Evolutionary conservation across 148 eudicot species (phyloP).

Genomic region (Chenopodium quinoa): DNA sequence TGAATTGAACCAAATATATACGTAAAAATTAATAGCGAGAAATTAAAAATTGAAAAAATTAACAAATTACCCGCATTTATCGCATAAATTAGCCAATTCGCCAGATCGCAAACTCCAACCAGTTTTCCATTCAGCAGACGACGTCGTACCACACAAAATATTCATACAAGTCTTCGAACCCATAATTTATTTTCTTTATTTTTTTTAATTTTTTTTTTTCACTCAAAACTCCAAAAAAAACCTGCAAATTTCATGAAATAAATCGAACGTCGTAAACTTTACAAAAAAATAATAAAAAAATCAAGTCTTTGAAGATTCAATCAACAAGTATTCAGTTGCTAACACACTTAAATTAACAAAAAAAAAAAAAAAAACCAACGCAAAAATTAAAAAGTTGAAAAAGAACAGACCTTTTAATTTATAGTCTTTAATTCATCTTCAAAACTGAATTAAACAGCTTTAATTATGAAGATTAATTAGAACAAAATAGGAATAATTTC

Average conservation of each 20-base stretch:
- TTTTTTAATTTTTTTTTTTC: neutral
- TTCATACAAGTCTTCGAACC: constrained; percentile 63
- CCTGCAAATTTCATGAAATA: constrained; percentile 23
- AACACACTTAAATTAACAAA: neutral
- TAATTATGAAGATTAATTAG: neutral
- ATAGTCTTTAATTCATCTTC: neutral
- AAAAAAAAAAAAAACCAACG: neutral
- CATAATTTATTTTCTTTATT: constrained; percentile 26
- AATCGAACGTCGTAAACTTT: constrained; percentile 19
- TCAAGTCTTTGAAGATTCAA: constrained; percentile 5
- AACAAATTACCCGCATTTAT: constrained; percentile 69
- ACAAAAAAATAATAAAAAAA: neutral
- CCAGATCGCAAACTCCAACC: constrained; percentile 92
- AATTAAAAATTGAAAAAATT: neutral
- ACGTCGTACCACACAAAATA: constrained; percentile 58
- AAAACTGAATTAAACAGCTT: neutral
- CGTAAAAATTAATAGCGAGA: neutral
- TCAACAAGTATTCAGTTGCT: constrained; percentile 6
- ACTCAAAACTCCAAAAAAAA: neutral
- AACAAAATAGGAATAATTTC: neutral
- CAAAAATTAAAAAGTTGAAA: neutral
- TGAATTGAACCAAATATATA: neutral
- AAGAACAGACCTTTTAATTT: constrained; percentile 23
- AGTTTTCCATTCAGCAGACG: constrained; percentile 55
- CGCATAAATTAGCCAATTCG: constrained; percentile 69